A percentile compares a stretch with the other conserved stretches of the same genome.
These are phyloP conservation scores for Globisporangium viniferum DNA, from an alignment of 352 stramenopile species.

Conservation along the genomic window DNA sequence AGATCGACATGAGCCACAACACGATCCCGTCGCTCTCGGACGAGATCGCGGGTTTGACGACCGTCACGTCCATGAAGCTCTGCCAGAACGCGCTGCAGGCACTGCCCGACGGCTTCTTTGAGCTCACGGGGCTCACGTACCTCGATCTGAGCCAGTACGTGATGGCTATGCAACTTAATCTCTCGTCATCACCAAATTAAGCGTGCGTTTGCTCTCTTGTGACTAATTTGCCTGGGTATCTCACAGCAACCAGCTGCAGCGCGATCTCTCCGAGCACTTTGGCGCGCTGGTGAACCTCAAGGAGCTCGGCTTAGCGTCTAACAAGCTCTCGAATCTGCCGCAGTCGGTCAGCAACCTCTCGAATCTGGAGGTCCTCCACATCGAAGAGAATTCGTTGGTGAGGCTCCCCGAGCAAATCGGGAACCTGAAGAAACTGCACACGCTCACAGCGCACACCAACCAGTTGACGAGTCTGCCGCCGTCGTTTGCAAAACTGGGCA, in stretches of 20 bases:
- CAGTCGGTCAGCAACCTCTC: slow-evolving; percentile 42
- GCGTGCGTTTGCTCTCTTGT: neutral
- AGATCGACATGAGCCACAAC: slow-evolving; percentile 83
- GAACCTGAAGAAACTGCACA: slow-evolving; percentile 52
- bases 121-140: slow-evolving; percentile 52
- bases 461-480: slow-evolving; percentile 44
- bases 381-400: slow-evolving; percentile 65
- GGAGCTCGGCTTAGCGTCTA: slow-evolving; percentile 56
- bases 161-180: neutral
- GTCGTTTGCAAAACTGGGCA: slow-evolving; percentile 41
- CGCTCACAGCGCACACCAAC: slow-evolving; percentile 60
- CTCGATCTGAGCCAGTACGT: slow-evolving; percentile 76
- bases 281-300: slow-evolving; percentile 50
- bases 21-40: slow-evolving; percentile 49
- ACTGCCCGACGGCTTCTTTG: slow-evolving; percentile 65
- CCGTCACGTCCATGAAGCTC: slow-evolving; percentile 63
- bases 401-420: slow-evolving; percentile 49
- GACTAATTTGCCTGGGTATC: neutral
- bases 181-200: neutral
- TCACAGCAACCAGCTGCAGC: slow-evolving; percentile 58
- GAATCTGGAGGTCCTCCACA: slow-evolving; percentile 50
- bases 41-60: slow-evolving; percentile 48
- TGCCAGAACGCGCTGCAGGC: slow-evolving; percentile 58
- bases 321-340: slow-evolving; percentile 58
- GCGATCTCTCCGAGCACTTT: slow-evolving; percentile 51